phyloP scores from a whole-genome alignment of 257 asterid species.

The Linderniella brevidens region DNA sequence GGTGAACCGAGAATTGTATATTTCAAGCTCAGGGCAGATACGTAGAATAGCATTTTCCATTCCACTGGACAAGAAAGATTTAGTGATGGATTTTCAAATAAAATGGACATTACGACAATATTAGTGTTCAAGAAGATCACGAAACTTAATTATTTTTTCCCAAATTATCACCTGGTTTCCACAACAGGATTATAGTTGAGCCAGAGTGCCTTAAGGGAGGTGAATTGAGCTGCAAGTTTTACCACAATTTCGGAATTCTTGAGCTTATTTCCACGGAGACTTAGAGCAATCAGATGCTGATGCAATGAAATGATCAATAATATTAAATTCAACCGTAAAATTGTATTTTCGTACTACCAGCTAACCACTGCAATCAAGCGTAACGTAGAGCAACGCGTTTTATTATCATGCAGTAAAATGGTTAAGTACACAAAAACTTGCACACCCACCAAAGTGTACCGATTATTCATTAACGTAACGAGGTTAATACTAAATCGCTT shows the following conservation, averaged over 20 bases:
- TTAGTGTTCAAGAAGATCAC: too few species aligned
- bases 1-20: constrained; percentile 64
- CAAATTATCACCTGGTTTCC: constrained; percentile 26
- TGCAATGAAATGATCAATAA: background rate
- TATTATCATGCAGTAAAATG: too few species aligned
- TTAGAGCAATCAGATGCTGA: constrained; percentile 67
- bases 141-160: too few species aligned
- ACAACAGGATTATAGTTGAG: constrained; percentile 56
- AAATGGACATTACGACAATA: too few species aligned
- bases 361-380: too few species aligned
- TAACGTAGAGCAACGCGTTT: too few species aligned
- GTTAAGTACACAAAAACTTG: too few species aligned
- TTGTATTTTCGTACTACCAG: too few species aligned
- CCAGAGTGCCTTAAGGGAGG: constrained; percentile 84
- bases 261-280: constrained; percentile 68
- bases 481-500: too few species aligned
- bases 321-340: too few species aligned
- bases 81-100: too few species aligned
- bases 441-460: too few species aligned
- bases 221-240: constrained; percentile 40
- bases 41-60: constrained; percentile 37
- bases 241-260: constrained; percentile 30
- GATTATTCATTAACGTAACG: background rate
- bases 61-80: constrained; percentile 17
- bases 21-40: constrained; percentile 49